These are phyloP conservation scores for Pseudogymnoascus sp. DNA, from an alignment of 2,329 filamentous ascomycete genomes.

Conservation along the genomic window DNA sequence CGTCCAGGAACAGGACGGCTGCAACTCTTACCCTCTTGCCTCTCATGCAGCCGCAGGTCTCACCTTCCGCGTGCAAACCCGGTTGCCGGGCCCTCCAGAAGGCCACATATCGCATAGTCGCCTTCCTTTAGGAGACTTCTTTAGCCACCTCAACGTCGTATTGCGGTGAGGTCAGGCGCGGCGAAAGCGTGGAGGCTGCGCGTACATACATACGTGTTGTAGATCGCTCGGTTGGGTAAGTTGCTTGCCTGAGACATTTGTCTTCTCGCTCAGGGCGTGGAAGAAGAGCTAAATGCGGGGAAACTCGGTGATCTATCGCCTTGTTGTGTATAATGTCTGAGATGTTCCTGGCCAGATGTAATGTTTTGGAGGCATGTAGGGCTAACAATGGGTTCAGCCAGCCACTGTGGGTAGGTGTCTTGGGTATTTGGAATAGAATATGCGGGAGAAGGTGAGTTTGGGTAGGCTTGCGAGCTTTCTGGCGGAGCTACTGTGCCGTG, in stretches of 20 bases:
- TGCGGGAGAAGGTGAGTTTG: constrained; percentile 1
- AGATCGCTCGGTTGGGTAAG: background rate
- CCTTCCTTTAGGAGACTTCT: background rate
- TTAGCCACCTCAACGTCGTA: background rate
- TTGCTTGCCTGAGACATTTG: background rate
- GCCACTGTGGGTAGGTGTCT: background rate
- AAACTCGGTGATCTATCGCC: background rate
- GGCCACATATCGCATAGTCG: background rate
- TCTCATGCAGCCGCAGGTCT: background rate
- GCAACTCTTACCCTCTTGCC: background rate
- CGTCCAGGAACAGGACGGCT: background rate
- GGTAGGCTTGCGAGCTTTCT: background rate
- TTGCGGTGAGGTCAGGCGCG: background rate
- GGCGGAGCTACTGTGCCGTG: background rate
- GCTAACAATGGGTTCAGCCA: background rate
- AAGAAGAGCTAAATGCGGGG: background rate
- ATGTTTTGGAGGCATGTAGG: background rate
- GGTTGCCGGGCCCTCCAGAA: background rate
- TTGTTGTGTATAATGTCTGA: background rate
- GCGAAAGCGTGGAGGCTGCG: background rate
- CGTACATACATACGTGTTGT: background rate
- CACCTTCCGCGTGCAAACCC: background rate
- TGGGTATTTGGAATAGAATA: background rate
- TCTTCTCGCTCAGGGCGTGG: background rate
- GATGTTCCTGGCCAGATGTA: background rate